phyloP scores from a whole-genome alignment of 176 grass and related monocot genomes.

The Lolium rigidum region DNA sequence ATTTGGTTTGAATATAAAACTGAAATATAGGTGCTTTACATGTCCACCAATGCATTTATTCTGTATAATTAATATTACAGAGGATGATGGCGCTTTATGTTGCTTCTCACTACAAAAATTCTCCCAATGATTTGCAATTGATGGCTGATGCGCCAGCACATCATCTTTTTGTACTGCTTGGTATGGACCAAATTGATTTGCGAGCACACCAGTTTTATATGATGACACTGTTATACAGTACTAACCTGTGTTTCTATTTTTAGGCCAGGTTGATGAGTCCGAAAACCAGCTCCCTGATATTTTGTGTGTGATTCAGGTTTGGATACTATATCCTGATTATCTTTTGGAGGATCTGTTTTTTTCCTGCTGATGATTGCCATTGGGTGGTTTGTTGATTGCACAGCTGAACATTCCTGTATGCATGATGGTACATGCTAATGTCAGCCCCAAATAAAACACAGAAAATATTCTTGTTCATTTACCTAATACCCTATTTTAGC shows the following conservation, averaged over 20 bases:
- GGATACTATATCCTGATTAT: slow-evolving; percentile 25
- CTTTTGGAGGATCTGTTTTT: slow-evolving; percentile 17
- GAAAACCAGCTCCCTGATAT: slow-evolving; percentile 96
- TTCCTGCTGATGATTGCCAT: neutral
- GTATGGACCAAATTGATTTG: slow-evolving; percentile 47
- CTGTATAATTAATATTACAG: slow-evolving; percentile 62
- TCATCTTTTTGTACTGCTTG: slow-evolving; percentile 96
- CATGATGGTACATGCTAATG: too few relatives aligned
- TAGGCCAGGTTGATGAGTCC: slow-evolving; percentile 87
- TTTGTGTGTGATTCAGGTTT: slow-evolving; percentile 96
- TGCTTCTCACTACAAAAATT: slow-evolving; percentile 99
- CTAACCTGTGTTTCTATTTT: slow-evolving; percentile 32
- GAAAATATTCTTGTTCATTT: slow-evolving; percentile 19
- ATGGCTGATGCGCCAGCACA: slow-evolving; percentile 99
- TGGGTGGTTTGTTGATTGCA: slow-evolving; percentile 11
- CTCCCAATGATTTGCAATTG: slow-evolving; percentile 98
- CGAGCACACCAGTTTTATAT: neutral
- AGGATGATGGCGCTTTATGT: slow-evolving; percentile 99
- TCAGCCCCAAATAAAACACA: too few relatives aligned
- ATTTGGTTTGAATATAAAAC: slow-evolving; percentile 2
- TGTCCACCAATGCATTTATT: slow-evolving; percentile 29
- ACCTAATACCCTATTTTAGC: neutral
- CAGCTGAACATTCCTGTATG: neutral
- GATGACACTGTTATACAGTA: neutral
- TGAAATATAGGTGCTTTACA: neutral